Evolutionary conservation across 306 rosid species (phyloP).

Genomic region (Citrullus colocynthis): DNA sequence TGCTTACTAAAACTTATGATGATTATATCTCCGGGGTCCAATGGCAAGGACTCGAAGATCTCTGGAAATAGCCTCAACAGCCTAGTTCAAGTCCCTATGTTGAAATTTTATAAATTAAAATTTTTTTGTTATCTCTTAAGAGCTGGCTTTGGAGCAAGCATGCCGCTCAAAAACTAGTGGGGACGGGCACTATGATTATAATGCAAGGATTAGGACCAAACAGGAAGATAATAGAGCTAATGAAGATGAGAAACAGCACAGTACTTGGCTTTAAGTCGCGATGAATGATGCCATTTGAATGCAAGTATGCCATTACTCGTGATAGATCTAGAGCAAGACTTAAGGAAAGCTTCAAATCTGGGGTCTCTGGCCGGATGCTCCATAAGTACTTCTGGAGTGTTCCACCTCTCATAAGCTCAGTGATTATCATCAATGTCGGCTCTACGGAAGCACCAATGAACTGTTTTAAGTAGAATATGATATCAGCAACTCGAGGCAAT

Average conservation of each 20-base stretch:
- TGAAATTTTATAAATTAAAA: background rate
- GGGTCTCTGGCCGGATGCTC: conserved; percentile 15
- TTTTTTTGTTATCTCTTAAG: background rate
- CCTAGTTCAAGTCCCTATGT: background rate
- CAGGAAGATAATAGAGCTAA: background rate
- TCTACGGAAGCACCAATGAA: conserved; percentile 41
- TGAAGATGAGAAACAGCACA: background rate
- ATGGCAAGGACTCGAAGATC: background rate
- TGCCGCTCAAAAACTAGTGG: background rate
- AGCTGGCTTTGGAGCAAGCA: background rate
- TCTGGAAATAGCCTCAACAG: background rate
- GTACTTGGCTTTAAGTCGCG: conserved; percentile 44
- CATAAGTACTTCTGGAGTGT: conserved; percentile 27
- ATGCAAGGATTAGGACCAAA: background rate
- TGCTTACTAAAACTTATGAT: background rate
- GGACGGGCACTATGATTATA: background rate
- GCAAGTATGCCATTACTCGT: conserved; percentile 35
- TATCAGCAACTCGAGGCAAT: background rate
- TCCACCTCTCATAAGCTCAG: conserved; percentile 47
- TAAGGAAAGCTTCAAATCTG: conserved; percentile 23
- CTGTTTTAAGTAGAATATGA: conserved; percentile 14
- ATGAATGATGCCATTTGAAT: conserved; percentile 40
- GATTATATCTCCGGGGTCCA: background rate
- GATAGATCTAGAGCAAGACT: conserved; percentile 34
- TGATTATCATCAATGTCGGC: conserved; percentile 33